These are phyloP conservation scores for Arthrobotrys entomopaga DNA, from an alignment of 2,329 filamentous ascomycete species.

Conservation along the genomic window DNA sequence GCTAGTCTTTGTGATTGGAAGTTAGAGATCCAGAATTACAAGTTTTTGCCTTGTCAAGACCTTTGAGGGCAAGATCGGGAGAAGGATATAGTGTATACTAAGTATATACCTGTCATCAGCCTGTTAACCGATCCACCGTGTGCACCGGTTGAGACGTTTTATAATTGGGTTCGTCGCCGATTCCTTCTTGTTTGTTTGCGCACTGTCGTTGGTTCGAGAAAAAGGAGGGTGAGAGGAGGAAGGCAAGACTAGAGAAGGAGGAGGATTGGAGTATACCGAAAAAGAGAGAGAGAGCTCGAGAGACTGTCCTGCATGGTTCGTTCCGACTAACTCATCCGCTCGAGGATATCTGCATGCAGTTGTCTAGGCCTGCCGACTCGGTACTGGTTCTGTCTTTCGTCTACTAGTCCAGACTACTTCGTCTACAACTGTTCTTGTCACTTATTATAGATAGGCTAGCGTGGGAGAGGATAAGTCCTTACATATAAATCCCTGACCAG, in stretches of 20 bases:
- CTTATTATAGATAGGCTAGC: slow-evolving; percentile 15
- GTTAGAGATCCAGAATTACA: slow-evolving; percentile 16
- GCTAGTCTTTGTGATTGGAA: slow-evolving; percentile 7
- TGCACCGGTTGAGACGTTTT: slow-evolving; percentile 8
- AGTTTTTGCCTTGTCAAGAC: slow-evolving; percentile 33
- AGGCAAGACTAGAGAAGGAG: background rate
- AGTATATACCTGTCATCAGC: background rate
- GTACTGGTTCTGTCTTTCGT: slow-evolving; percentile 29
- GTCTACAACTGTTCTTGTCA: slow-evolving; percentile 23
- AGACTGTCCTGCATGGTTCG: slow-evolving; percentile 19
- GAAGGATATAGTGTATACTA: slow-evolving; percentile 18
- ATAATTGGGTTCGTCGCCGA: slow-evolving; percentile 44
- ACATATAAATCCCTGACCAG: slow-evolving; percentile 3
- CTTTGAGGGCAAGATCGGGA: slow-evolving; percentile 27
- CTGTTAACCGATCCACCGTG: too few relatives aligned
- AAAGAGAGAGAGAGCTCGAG: too few relatives aligned
- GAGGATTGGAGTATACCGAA: too few relatives aligned
- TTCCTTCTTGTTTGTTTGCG: slow-evolving; percentile 15
- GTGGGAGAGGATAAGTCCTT: slow-evolving; percentile 16
- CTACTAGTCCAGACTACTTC: too few relatives aligned
- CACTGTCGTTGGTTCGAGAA: slow-evolving; percentile 3
- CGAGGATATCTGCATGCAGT: slow-evolving; percentile 7
- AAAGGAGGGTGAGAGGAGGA: background rate
- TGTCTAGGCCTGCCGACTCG: slow-evolving; percentile 27
- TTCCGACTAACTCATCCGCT: slow-evolving; percentile 28